phyloP scores from a whole-genome alignment of 1,284 basidiomycete species.

The Rhizoctonia solani region DNA sequence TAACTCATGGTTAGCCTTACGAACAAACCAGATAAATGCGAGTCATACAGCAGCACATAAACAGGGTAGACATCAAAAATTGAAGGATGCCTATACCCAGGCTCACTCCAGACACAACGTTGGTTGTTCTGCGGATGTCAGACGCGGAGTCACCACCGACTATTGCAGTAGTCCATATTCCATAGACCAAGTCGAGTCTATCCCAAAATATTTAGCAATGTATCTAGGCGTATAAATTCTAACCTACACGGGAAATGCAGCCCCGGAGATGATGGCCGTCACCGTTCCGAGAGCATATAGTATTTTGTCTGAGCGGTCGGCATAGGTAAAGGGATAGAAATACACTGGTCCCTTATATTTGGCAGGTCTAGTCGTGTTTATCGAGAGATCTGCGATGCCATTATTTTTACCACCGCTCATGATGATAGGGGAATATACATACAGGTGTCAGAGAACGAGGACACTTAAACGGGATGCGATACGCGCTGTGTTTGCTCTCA shows the following conservation, averaged over 20 bases:
- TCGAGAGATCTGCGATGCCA: no score
- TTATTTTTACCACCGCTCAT: no score
- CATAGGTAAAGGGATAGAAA: constrained; percentile 27
- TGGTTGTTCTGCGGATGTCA: constrained; percentile 1
- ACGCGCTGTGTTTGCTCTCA: not conserved
- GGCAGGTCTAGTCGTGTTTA: no score
- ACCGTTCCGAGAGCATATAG: constrained; percentile 19
- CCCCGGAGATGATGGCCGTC: constrained; percentile 18
- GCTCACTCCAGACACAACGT: constrained; percentile 13
- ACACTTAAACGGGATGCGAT: not conserved
- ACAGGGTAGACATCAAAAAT: not conserved
- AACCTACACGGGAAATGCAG: constrained; percentile 1
- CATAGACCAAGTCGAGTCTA: constrained; percentile 1
- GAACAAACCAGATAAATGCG: not conserved
- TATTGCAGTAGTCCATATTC: constrained; percentile 7
- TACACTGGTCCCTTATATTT: not conserved
- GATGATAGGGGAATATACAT: no score
- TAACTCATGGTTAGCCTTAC: constrained; percentile 17
- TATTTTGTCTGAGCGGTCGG: constrained; percentile 5
- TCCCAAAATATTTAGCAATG: not conserved
- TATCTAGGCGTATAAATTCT: not conserved
- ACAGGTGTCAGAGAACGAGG: no score
- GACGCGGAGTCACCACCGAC: no score
- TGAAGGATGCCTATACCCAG: constrained; percentile 17
- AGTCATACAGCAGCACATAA: constrained; percentile 27